Evolutionary conservation across 2,329 filamentous ascomycete genomes (phyloP).

Genomic region (Herpotrichia juniperi): DNA sequence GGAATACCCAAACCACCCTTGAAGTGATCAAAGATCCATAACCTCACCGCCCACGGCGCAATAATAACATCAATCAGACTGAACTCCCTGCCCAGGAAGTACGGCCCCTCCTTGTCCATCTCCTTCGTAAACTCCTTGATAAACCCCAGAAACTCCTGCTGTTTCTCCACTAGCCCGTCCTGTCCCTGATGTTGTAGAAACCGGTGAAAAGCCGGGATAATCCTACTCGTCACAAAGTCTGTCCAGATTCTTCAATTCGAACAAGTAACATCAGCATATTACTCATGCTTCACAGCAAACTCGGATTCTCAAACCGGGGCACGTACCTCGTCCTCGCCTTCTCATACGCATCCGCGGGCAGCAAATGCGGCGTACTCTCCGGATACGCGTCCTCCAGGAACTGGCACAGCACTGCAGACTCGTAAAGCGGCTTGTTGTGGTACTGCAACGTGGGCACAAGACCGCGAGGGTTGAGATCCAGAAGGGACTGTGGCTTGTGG

Average conservation of each 20-base stretch:
- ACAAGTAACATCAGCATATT: too few relatives aligned
- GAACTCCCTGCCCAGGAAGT: slow-evolving; percentile 69
- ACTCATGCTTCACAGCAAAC: too few relatives aligned
- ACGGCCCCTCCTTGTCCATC: slow-evolving; percentile 68
- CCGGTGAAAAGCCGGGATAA: slow-evolving; percentile 73
- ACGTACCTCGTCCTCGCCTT: slow-evolving; percentile 67
- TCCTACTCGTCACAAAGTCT: slow-evolving; percentile 70
- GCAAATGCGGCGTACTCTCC: slow-evolving; percentile 56
- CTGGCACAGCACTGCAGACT: slow-evolving; percentile 75
- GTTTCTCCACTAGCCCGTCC: slow-evolving; percentile 55
- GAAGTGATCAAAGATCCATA: slow-evolving; percentile 78
- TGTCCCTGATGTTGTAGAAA: slow-evolving; percentile 52
- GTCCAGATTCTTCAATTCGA: too few relatives aligned
- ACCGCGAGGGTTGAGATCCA: slow-evolving; percentile 75
- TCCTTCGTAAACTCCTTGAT: slow-evolving; percentile 67
- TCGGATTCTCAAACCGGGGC: too few relatives aligned
- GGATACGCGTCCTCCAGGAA: slow-evolving; percentile 76
- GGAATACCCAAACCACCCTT: slow-evolving; percentile 65
- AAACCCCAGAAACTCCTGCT: slow-evolving; percentile 63
- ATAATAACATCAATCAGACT: slow-evolving; percentile 72
- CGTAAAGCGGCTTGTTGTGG: slow-evolving; percentile 67
- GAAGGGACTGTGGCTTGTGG: slow-evolving; percentile 70
- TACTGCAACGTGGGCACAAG: slow-evolving; percentile 73
- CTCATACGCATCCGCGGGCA: slow-evolving; percentile 68
- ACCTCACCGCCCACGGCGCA: slow-evolving; percentile 73